Percentiles rank a stretch among this genome's conserved stretches.
Conservation (phyloP, 495 filamentous ascomycete species). For the Penicillium lividum region DNA sequence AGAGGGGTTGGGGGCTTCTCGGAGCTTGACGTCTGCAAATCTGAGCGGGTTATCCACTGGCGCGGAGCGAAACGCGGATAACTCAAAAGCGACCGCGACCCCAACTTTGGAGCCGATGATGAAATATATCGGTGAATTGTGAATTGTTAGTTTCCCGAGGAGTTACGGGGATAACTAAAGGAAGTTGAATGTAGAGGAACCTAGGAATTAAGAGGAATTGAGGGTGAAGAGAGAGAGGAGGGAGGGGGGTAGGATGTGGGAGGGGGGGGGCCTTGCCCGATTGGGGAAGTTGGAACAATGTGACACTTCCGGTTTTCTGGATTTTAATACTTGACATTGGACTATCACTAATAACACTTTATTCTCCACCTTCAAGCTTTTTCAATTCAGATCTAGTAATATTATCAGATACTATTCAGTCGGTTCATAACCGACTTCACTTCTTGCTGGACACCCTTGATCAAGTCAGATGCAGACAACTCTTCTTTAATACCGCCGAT, state of each 20-base stretch:
- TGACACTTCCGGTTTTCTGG: too few relatives aligned
- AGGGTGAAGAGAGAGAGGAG: constrained; percentile 8
- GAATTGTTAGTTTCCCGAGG: constrained; percentile 18
- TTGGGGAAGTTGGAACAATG: constrained; percentile 9
- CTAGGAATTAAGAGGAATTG: not conserved
- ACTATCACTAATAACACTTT: too few relatives aligned
- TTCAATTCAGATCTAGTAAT: not conserved
- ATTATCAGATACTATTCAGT: not conserved
- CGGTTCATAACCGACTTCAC: constrained; percentile 1
- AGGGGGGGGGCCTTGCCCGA: constrained; percentile 21
- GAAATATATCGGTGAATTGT: constrained; percentile 21
- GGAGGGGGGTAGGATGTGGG: constrained; percentile 4
- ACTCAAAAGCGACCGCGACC: constrained; percentile 34
- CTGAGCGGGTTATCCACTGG: constrained; percentile 17
- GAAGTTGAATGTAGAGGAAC: not conserved
- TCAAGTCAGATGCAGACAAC: constrained; percentile 19
- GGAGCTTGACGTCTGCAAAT: constrained; percentile 6
- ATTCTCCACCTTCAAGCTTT: not conserved
- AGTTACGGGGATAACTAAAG: not conserved
- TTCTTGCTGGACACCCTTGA: constrained; percentile 18
- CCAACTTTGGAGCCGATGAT: constrained; percentile 31
- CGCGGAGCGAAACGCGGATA: constrained; percentile 29
- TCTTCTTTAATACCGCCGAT: constrained; percentile 24
- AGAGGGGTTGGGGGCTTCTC: not conserved
- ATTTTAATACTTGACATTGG: not conserved